Evolutionary conservation across 441 rosid genomes (phyloP).

Genomic region (Croton setiger): DNA sequence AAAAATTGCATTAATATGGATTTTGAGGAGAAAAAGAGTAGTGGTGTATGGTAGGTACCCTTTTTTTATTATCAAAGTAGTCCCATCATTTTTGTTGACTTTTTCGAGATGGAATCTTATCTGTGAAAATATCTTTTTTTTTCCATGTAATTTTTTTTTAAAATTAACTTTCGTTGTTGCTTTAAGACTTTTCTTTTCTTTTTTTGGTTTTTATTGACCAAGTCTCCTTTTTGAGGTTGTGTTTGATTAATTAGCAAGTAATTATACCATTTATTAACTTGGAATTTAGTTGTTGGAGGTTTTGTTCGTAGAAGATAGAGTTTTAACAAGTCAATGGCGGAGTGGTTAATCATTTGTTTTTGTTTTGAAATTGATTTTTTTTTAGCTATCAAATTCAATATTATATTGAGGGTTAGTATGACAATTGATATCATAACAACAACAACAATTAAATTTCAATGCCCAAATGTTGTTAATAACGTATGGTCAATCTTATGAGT

Average conservation of each 20-base stretch:
- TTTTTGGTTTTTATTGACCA: not conserved
- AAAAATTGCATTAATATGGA: not conserved
- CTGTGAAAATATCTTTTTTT: not conserved
- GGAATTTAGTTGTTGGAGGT: no score
- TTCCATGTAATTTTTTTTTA: not conserved
- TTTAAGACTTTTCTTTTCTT: not conserved
- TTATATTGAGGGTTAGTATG: no score
- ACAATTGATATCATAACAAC: no score
- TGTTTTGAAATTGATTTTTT: no score
- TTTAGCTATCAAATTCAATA: no score
- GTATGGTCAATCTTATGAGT: no score
- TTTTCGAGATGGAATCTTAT: constrained; percentile 10
- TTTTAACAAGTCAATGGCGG: not conserved
- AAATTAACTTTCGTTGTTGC: not conserved
- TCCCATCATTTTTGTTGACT: constrained; percentile 30
- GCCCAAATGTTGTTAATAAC: no score
- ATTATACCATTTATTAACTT: no score
- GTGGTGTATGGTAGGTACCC: not conserved
- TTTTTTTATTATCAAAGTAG: constrained; percentile 6
- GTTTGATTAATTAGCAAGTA: not conserved
- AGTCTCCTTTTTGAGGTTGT: not conserved
- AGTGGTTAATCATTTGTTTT: not conserved
- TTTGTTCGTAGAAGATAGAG: not conserved
- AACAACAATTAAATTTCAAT: no score
- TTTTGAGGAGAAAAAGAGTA: no score